Evolutionary conservation across 495 filamentous ascomycete genomes (phyloP), one percentile per base, ranked within the genome.

Genomic region (Emericellopsis terricola): DNA sequence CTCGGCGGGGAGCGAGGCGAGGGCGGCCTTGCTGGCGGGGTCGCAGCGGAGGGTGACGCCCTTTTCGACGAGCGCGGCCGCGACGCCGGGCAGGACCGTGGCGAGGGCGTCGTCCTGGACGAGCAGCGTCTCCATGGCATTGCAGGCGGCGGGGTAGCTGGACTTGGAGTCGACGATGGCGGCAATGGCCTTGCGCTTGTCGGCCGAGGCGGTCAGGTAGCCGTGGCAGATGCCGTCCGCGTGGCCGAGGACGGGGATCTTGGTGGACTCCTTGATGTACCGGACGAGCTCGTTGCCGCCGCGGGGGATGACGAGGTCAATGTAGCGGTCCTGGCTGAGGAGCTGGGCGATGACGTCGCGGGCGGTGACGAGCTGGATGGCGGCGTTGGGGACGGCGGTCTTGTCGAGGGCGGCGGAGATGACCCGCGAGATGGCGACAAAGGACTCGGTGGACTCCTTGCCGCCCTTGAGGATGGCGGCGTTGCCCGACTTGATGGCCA

Each of bases 401-500:
- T 52, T 56, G 16, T 66, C 65, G 9, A 99, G 68, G 15, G 86
- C 85, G 19, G 69, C 48, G 3, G 84, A 89, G 39, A 99, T 87
- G 38, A 78, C 76, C 19, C 65, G 68, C 8, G 89, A 79, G 43
- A 99, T 96, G 29, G 84, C 77, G 34, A 79, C 59, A 43, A 99
- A 96, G 7, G 84, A 92, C 47, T 89, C 78, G 15, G 76, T 85
- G 3, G 89, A 94, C 55, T 99, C 89, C 51, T 93, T 94, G 33
- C 89, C 89, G 43, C 36, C 86, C 69, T 99, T 99, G 30, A 99
- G 59, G 39, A 99, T 96, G 37, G 86, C 89, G 17, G 89, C 78
- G 60, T 99, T 99, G 36, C 84, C 89, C 11, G 89, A 94, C 52
- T 99, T 99, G 42, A 99, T 77, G 8, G 91, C 84, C 23, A 99